Conservation (phyloP, 2,329 filamentous ascomycete species). For the Alternaria ventricosa region DNA sequence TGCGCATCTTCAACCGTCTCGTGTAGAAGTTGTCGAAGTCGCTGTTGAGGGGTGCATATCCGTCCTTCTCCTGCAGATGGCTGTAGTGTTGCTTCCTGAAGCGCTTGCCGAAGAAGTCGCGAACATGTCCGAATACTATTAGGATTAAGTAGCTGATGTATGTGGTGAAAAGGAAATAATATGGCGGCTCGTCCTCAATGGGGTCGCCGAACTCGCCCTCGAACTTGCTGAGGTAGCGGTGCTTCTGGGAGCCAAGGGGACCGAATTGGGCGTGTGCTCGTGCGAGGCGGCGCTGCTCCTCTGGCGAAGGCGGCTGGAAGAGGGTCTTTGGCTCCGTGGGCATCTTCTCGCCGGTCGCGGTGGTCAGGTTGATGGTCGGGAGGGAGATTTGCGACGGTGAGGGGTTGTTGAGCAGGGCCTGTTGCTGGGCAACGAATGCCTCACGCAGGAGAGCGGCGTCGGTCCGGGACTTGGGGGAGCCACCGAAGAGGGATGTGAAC, state of each 20-base stretch:
- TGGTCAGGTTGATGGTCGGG: conserved; percentile 90
- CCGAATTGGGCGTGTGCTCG: conserved; percentile 90
- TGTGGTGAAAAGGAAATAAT: conserved; percentile 95
- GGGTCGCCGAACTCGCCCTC: conserved; percentile 82
- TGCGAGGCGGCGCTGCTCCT: conserved; percentile 77
- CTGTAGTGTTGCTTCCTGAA: conserved; percentile 89
- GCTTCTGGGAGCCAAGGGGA: conserved; percentile 77
- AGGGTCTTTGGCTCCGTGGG: conserved; percentile 78
- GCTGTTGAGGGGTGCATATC: conserved; percentile 93
- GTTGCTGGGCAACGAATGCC: conserved; percentile 65
- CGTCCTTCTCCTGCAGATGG: conserved; percentile 81
- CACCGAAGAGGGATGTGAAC: conserved; percentile 82
- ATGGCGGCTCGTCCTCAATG: conserved; percentile 92
- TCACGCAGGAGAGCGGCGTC: conserved; percentile 69
- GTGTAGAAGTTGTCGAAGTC: conserved; percentile 99
- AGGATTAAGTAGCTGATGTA: conserved; percentile 98
- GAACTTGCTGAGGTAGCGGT: conserved; percentile 89
- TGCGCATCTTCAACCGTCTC: conserved; percentile 86
- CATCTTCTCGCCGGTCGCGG: conserved; percentile 77
- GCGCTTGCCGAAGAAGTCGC: conserved; percentile 97
- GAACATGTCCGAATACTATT: conserved; percentile 92
- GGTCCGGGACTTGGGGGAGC: conserved; percentile 74
- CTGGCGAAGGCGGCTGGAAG: conserved; percentile 86
- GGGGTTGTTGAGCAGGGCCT: conserved; percentile 67
- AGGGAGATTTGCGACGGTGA: conserved; percentile 74